These are phyloP conservation scores for Megacollybia marginata DNA, from an alignment of 768 basidiomycete genomes.

Conservation along the genomic window DNA sequence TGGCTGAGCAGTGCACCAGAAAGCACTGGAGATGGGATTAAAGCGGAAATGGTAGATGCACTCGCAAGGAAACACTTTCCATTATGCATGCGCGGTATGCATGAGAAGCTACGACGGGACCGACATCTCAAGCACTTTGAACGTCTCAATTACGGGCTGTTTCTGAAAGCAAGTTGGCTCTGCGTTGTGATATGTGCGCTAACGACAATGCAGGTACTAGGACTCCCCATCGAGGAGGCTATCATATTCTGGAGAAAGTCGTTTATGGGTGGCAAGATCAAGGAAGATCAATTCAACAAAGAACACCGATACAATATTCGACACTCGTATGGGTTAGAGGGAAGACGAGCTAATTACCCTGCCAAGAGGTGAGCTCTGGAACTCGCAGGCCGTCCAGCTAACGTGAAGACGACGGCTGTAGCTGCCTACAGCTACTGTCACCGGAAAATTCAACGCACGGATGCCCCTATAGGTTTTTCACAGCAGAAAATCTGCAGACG, in stretches of 20 bases:
- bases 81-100: slow-evolving; percentile 88
- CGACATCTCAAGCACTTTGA: slow-evolving; percentile 91
- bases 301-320: slow-evolving; percentile 97
- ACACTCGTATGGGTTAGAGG: slow-evolving; percentile 91
- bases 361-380: slow-evolving; percentile 65
- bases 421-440: slow-evolving; percentile 86
- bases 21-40: slow-evolving; percentile 59
- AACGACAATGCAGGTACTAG: slow-evolving; percentile 60
- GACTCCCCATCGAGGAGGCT: slow-evolving; percentile 91
- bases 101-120: slow-evolving; percentile 69
- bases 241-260: slow-evolving; percentile 88
- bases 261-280: slow-evolving; percentile 55
- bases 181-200: neutral
- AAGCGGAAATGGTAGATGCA: slow-evolving; percentile 91
- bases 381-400: neutral
- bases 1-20: slow-evolving; percentile 54
- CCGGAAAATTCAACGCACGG: slow-evolving; percentile 66
- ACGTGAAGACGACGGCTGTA: slow-evolving; percentile 20
- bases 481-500: slow-evolving; percentile 72
- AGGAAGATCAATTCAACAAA: slow-evolving; percentile 96
- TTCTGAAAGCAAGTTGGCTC: slow-evolving; percentile 72
- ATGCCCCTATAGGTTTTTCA: slow-evolving; percentile 90
- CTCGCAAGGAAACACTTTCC: slow-evolving; percentile 88
- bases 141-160: slow-evolving; percentile 84
- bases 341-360: slow-evolving; percentile 89